These are phyloP conservation scores for Talaromyces rugulosus DNA, from an alignment of 2,329 filamentous ascomycete species.

Conservation along the genomic window DNA sequence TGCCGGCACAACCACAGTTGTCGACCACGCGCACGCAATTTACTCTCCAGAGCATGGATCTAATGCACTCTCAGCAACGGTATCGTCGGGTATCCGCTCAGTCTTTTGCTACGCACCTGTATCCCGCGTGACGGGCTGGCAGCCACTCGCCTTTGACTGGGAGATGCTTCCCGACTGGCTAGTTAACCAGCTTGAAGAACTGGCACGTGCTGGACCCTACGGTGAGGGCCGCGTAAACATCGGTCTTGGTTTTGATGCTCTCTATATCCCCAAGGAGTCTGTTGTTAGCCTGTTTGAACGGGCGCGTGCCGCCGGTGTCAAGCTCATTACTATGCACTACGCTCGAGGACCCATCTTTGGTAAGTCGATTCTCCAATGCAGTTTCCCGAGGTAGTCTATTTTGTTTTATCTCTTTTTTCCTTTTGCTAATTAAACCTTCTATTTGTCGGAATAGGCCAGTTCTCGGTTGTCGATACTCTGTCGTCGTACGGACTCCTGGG, in stretches of 20 bases:
- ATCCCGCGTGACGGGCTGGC: background rate
- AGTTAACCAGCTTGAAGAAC: background rate
- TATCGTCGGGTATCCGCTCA: slow-evolving; percentile 1
- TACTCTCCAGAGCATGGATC: slow-evolving; percentile 2
- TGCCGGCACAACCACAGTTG: slow-evolving; percentile 5
- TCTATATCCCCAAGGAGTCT: slow-evolving; percentile 5
- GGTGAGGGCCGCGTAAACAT: slow-evolving; percentile 1
- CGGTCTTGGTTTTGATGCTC: background rate
- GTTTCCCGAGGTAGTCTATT: too few species aligned
- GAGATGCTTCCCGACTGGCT: slow-evolving; percentile 1
- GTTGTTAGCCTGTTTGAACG: background rate
- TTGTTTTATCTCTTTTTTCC: background rate
- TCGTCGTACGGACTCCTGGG: slow-evolving; percentile 1
- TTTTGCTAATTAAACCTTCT: background rate
- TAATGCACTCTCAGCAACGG: slow-evolving; percentile 1
- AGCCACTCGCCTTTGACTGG: background rate
- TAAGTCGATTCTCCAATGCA: background rate
- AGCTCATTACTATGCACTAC: slow-evolving; percentile 7
- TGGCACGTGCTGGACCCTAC: background rate
- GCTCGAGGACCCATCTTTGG: background rate
- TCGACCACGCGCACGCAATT: slow-evolving; percentile 8
- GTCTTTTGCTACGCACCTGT: slow-evolving; percentile 5
- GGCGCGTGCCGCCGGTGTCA: background rate
- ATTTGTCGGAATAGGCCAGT: background rate
- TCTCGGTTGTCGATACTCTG: background rate